Percentiles rank a stretch among this genome's conserved stretches.
Evolutionary conservation across 129 eudicot genomes (phyloP).

Genomic region (Logfia minima): DNA sequence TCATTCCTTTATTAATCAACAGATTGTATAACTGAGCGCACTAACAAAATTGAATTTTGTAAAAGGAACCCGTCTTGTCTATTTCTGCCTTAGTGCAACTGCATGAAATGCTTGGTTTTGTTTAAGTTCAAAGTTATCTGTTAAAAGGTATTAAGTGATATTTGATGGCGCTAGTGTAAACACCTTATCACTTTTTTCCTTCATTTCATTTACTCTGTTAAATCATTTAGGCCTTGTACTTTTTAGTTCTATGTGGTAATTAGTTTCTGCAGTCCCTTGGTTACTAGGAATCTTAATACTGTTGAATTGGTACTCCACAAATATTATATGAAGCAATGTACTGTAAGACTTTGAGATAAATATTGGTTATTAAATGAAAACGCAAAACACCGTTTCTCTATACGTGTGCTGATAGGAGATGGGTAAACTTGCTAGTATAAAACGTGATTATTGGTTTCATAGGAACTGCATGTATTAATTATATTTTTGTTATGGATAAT

Average conservation of each 20-base stretch:
- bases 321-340: not conserved
- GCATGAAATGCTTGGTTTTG: not conserved
- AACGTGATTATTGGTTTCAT: not conserved
- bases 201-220: constrained; percentile 5
- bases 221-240: not conserved
- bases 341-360: not conserved
- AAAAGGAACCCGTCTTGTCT: not conserved
- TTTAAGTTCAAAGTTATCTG: not conserved
- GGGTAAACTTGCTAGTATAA: not conserved
- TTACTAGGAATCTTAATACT: not conserved
- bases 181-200: constrained; percentile 3
- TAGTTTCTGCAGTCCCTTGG: not conserved
- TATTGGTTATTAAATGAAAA: not conserved
- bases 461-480: not conserved
- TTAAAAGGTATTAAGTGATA: not conserved
- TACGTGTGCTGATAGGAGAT: not conserved
- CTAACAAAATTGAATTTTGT: not conserved
- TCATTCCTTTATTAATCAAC: not conserved
- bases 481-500: not conserved
- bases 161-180: not conserved
- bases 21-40: not conserved
- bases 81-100: not conserved
- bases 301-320: not conserved
- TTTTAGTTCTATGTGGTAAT: not conserved
- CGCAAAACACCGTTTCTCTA: not conserved